phyloP scores from a whole-genome alignment of 768 basidiomycete species.

The Panaeolus cyanescens region DNA sequence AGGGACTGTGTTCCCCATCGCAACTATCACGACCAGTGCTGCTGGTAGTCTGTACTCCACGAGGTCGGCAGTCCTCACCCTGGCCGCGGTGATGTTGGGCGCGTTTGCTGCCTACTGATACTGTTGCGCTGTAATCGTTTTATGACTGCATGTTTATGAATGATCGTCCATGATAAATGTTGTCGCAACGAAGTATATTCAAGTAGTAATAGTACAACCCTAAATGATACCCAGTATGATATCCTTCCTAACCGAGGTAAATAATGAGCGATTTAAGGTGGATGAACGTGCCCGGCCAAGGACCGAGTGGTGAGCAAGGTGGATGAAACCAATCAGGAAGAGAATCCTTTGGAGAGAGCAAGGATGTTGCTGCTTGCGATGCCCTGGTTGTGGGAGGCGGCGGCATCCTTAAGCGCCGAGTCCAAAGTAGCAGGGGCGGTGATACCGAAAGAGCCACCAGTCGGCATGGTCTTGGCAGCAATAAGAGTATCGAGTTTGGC shows the following conservation, averaged over 20 bases:
- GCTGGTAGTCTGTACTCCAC: neutral
- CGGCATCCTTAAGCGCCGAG: neutral
- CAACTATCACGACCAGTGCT: neutral
- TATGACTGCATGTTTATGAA: too few species aligned
- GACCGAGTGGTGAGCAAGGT: neutral
- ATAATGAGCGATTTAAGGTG: neutral
- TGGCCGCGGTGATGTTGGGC: too few species aligned
- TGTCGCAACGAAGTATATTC: too few species aligned
- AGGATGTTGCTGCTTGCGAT: neutral
- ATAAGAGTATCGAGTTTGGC: neutral
- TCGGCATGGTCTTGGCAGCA: neutral
- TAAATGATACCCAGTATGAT: neutral
- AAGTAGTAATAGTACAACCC: neutral
- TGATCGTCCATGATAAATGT: too few species aligned
- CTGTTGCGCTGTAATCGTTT: too few species aligned
- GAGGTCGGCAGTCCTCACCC: too few species aligned
- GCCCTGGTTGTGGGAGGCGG: neutral
- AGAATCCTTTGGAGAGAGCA: neutral
- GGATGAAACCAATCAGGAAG: neutral
- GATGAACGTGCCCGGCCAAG: neutral
- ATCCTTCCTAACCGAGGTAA: neutral
- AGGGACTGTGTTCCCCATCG: too few species aligned
- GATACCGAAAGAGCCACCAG: neutral
- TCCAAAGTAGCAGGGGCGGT: neutral
- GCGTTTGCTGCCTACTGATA: too few species aligned